Conservation (phyloP, 208 protist genomes). For the Tritrichomonas foetus region DNA sequence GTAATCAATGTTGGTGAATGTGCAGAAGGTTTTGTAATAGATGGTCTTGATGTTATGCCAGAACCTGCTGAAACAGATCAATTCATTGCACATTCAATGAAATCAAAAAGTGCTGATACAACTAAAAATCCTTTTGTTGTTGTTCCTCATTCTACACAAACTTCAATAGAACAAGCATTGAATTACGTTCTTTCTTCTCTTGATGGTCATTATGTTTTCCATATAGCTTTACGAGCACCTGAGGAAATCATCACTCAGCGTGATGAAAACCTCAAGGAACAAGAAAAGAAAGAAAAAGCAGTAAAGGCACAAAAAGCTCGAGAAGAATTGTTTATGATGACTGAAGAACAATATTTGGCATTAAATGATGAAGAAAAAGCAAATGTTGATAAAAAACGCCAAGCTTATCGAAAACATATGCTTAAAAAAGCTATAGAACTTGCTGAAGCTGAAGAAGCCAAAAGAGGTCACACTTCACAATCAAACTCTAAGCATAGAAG, state of each 20-base stretch:
- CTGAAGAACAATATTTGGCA: background rate
- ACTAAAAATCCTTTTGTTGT: background rate
- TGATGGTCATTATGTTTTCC: slow-evolving; percentile 21
- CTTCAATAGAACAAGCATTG: background rate
- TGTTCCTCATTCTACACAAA: background rate
- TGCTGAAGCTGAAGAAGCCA: background rate
- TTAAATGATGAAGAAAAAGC: background rate
- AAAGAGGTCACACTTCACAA: too few relatives aligned
- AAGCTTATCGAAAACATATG: background rate
- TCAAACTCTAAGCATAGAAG: background rate
- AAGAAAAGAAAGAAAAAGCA: background rate
- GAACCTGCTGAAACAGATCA: background rate
- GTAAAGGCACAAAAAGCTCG: background rate
- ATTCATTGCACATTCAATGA: background rate
- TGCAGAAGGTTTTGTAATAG: slow-evolving; percentile 2
- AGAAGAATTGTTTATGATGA: background rate
- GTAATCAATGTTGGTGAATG: background rate
- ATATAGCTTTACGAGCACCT: background rate
- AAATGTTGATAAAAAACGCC: background rate
- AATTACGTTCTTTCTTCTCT: background rate
- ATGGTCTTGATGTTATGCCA: background rate
- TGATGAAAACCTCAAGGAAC: background rate
- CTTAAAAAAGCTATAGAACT: background rate
- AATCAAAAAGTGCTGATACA: background rate
- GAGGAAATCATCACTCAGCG: background rate